Percentiles rank a stretch among this genome's conserved stretches.
These are phyloP conservation scores for Penicillium oxalicum DNA, from an alignment of 2,329 filamentous ascomycete genomes.

Conservation along the genomic window DNA sequence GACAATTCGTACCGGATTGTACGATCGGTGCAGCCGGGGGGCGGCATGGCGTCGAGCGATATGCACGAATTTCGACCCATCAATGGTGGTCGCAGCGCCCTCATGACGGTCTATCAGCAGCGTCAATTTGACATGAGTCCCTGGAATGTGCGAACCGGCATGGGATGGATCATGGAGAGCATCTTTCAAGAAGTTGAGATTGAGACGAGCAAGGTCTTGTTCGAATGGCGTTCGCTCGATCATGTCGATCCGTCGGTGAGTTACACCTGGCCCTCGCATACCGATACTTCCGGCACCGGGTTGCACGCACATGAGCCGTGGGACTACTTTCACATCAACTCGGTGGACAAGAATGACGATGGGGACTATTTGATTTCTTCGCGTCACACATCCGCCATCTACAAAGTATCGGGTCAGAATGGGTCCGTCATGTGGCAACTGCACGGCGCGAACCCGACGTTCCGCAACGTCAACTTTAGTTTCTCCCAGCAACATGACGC, in stretches of 20 bases:
- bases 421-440: slow-evolving; percentile 37
- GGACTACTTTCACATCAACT: slow-evolving; percentile 44
- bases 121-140: slow-evolving; percentile 44
- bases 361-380: slow-evolving; percentile 41
- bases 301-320: slow-evolving; percentile 41
- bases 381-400: slow-evolving; percentile 36
- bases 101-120: slow-evolving; percentile 40
- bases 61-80: slow-evolving; percentile 50
- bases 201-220: slow-evolving; percentile 43
- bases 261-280: slow-evolving; percentile 43
- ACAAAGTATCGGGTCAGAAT: slow-evolving; percentile 37
- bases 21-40: slow-evolving; percentile 40
- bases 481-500: slow-evolving; percentile 43
- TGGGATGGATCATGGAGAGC: slow-evolving; percentile 49
- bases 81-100: slow-evolving; percentile 38
- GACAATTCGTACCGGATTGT: slow-evolving; percentile 46
- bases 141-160: slow-evolving; percentile 38
- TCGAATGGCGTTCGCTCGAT: slow-evolving; percentile 48
- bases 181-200: slow-evolving; percentile 51
- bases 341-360: slow-evolving; percentile 36
- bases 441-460: slow-evolving; percentile 33
- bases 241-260: slow-evolving; percentile 45
- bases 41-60: slow-evolving; percentile 41
- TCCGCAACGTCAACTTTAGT: slow-evolving; percentile 35
- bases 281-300: slow-evolving; percentile 45